phyloP scores from a whole-genome alignment of 495 filamentous ascomycete species.

The Oleoguttula mirabilis region DNA sequence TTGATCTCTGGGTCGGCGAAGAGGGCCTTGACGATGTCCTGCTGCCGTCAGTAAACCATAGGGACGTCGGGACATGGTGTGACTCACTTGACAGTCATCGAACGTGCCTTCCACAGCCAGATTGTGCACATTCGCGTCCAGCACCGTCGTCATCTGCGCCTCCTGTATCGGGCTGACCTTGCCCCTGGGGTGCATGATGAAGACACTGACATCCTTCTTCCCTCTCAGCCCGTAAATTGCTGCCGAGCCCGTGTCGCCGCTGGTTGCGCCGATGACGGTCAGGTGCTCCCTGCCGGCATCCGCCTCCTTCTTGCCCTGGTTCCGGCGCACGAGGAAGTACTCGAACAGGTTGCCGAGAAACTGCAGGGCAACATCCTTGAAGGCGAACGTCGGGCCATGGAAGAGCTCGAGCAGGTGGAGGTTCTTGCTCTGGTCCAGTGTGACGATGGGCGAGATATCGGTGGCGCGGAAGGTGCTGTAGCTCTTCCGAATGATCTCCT shows the following conservation, averaged over 20 bases:
- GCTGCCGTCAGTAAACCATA: slow-evolving; percentile 1
- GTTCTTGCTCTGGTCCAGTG: slow-evolving; percentile 52
- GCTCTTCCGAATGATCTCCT: slow-evolving; percentile 61
- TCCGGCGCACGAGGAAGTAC: slow-evolving; percentile 79
- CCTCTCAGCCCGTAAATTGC: slow-evolving; percentile 95
- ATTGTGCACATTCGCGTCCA: slow-evolving; percentile 82
- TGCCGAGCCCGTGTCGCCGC: slow-evolving; percentile 87
- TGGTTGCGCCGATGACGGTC: slow-evolving; percentile 83
- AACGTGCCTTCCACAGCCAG: slow-evolving; percentile 77
- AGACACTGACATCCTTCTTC: slow-evolving; percentile 89
- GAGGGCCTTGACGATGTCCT: slow-evolving; percentile 86
- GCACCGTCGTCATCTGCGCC: slow-evolving; percentile 85
- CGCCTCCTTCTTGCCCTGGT: slow-evolving; percentile 53
- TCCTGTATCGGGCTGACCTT: slow-evolving; percentile 78
- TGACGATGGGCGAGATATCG: slow-evolving; percentile 60
- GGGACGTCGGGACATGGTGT: background rate
- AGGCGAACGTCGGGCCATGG: slow-evolving; percentile 92
- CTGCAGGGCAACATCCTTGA: slow-evolving; percentile 86
- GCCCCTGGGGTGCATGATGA: slow-evolving; percentile 79
- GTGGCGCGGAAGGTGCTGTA: slow-evolving; percentile 77
- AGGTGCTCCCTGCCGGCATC: slow-evolving; percentile 66
- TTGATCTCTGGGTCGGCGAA: slow-evolving; percentile 73
- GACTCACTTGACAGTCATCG: slow-evolving; percentile 74
- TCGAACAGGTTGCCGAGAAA: slow-evolving; percentile 93
- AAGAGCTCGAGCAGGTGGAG: slow-evolving; percentile 86